phyloP scores from a whole-genome alignment of 495 filamentous ascomycete genomes.

The Bacidia gigantensis region DNA sequence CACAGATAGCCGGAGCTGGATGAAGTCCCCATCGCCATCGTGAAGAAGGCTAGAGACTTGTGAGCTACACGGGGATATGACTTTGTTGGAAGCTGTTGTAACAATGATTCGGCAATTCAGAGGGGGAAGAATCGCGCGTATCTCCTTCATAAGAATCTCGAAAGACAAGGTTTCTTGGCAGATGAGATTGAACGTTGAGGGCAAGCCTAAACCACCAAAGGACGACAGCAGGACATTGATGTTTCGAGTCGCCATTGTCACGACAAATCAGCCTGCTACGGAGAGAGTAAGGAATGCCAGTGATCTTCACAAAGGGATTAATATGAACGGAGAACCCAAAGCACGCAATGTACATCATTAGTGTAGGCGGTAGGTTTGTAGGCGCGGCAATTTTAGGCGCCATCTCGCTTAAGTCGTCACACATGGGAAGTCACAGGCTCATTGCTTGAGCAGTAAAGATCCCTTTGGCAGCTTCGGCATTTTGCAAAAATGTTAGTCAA shows the following conservation, averaged over 20 bases:
- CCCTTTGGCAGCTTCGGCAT: constrained; percentile 37
- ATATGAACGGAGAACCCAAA: no score
- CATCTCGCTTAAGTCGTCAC: background rate
- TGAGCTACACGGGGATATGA: constrained; percentile 34
- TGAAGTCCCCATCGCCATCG: constrained; percentile 42
- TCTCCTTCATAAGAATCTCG: constrained; percentile 46
- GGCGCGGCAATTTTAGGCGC: background rate
- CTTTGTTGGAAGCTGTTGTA: constrained; percentile 67
- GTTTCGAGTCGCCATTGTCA: background rate
- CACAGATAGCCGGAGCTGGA: constrained; percentile 65
- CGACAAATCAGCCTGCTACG: no score
- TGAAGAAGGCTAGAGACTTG: constrained; percentile 40
- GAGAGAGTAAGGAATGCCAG: no score
- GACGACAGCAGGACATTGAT: constrained; percentile 75
- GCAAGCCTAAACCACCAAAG: constrained; percentile 70
- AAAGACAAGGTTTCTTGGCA: constrained; percentile 40
- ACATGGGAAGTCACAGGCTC: background rate
- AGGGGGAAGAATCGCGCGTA: constrained; percentile 50
- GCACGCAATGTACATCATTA: no score
- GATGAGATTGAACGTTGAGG: constrained; percentile 59
- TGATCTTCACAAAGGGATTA: no score
- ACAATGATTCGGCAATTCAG: constrained; percentile 47
- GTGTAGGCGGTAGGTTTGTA: no score
- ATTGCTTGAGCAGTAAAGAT: background rate
- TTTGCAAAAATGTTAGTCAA: constrained; percentile 43